phyloP scores from a whole-genome alignment of 2,329 filamentous ascomycete genomes.

The Scedosporium apiospermum region DNA sequence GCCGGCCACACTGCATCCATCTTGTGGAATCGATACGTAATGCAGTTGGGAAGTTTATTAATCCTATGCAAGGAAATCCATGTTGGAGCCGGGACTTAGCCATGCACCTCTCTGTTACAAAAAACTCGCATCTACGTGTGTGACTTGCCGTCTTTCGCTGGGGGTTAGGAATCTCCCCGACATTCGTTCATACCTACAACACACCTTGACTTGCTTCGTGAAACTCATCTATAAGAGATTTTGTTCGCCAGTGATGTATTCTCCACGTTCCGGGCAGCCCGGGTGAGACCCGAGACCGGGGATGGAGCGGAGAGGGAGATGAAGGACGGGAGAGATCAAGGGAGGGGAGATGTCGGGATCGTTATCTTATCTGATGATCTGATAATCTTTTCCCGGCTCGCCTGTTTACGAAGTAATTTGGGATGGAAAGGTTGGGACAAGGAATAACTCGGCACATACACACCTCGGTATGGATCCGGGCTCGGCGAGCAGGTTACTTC shows the following conservation, averaged over 20 bases:
- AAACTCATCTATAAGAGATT: neutral
- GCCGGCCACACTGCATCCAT: neutral
- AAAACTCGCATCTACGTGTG: too few relatives aligned
- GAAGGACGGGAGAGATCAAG: conserved; percentile 3
- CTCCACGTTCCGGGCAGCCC: neutral
- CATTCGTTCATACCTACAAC: neutral
- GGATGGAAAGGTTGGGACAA: too few relatives aligned
- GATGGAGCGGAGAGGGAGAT: neutral
- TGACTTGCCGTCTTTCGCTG: too few relatives aligned
- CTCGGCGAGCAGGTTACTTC: neutral
- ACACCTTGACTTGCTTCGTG: neutral
- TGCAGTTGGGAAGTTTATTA: neutral
- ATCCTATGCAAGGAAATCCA: neutral
- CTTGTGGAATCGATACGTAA: neutral
- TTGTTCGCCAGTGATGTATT: neutral
- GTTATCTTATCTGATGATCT: conserved; percentile 5
- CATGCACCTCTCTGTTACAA: too few relatives aligned
- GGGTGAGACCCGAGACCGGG: neutral
- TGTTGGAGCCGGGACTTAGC: neutral
- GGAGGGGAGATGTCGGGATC: conserved; percentile 3
- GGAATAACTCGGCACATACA: neutral
- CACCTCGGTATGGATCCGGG: neutral
- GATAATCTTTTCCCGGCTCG: neutral
- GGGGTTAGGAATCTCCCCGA: too few relatives aligned
- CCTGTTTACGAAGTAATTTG: neutral